phyloP scores from a whole-genome alignment of 768 basidiomycete species.

The Pisolithus microcarpus region DNA sequence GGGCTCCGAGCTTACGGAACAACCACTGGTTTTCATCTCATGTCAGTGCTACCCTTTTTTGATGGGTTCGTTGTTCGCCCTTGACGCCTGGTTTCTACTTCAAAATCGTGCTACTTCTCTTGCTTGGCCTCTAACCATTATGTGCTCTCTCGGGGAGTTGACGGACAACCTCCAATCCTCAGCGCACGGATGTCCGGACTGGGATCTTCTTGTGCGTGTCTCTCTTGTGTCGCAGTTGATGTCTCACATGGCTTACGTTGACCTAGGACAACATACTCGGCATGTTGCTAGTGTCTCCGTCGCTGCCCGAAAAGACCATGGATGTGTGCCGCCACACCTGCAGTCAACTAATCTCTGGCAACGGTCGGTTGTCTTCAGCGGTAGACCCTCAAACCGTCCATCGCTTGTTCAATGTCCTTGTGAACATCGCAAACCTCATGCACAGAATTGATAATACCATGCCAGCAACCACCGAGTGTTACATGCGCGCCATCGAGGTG shows the following conservation, averaged over 20 bases:
- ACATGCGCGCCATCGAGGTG: conserved; percentile 38
- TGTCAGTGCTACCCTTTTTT: conserved; percentile 15
- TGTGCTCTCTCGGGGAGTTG: conserved; percentile 22
- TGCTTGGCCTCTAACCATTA: conserved; percentile 7
- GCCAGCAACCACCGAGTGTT: conserved; percentile 28
- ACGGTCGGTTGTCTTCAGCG: conserved; percentile 16
- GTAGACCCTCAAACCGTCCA: conserved; percentile 29
- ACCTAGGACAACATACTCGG: conserved; percentile 20
- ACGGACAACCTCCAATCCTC: conserved; percentile 20
- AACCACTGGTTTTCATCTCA: conserved; percentile 10
- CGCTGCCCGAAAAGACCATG: conserved; percentile 24
- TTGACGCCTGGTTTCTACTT: neutral
- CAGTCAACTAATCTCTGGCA: conserved; percentile 24
- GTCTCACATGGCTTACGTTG: conserved; percentile 7
- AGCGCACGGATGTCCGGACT: conserved; percentile 21
- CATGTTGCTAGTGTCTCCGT: conserved; percentile 19
- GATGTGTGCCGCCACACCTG: conserved; percentile 27
- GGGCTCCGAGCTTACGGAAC: conserved; percentile 26
- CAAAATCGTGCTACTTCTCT: conserved; percentile 2
- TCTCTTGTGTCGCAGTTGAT: neutral
- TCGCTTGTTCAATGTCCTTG: conserved; percentile 40
- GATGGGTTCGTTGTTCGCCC: neutral
- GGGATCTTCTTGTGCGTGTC: conserved; percentile 25
- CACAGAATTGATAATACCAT: conserved; percentile 22
- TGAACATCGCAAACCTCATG: conserved; percentile 34